These are phyloP conservation scores for Globisporangium alternatum DNA, from an alignment of 352 stramenopile genomes.

Conservation along the genomic window DNA sequence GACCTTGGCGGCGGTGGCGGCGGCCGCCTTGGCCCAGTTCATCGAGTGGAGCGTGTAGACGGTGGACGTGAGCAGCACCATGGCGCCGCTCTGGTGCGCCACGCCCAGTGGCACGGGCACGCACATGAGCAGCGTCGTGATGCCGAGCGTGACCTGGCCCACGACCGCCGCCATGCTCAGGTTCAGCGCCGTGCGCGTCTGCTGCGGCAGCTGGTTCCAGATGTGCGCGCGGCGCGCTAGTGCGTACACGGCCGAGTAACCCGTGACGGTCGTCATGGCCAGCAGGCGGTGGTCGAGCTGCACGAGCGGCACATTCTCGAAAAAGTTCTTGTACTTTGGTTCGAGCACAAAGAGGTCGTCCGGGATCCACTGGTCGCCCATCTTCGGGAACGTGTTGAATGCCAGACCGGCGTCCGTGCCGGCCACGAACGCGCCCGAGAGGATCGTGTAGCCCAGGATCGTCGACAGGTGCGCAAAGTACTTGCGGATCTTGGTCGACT, in stretches of 20 bases:
- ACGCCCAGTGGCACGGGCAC: conserved; percentile 95
- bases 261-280: conserved; percentile 87
- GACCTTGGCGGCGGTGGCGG: conserved; percentile 24
- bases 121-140: conserved; percentile 96
- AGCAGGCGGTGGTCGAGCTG: conserved; percentile 96
- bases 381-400: conserved; percentile 98
- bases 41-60: conserved; percentile 91
- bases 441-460: conserved; percentile 76
- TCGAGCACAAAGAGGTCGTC: conserved; percentile 89
- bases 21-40: conserved; percentile 71
- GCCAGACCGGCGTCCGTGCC: conserved; percentile 98
- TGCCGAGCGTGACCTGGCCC: conserved; percentile 92
- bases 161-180: conserved; percentile 65
- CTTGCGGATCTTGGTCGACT: conserved; percentile 64
- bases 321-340: conserved; percentile 94
- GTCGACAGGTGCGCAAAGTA: conserved; percentile 55
- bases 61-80: conserved; percentile 92
- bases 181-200: conserved; percentile 76
- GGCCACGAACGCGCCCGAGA: conserved; percentile 94
- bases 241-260: conserved; percentile 64
- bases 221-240: conserved; percentile 68
- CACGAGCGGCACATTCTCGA: conserved; percentile 97
- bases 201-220: conserved; percentile 84
- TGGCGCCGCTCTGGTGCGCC: conserved; percentile 95
- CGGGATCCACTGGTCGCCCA: conserved; percentile 94